phyloP scores from a whole-genome alignment of 2,329 filamentous ascomycete genomes.

The Cladosporium colombiae region DNA sequence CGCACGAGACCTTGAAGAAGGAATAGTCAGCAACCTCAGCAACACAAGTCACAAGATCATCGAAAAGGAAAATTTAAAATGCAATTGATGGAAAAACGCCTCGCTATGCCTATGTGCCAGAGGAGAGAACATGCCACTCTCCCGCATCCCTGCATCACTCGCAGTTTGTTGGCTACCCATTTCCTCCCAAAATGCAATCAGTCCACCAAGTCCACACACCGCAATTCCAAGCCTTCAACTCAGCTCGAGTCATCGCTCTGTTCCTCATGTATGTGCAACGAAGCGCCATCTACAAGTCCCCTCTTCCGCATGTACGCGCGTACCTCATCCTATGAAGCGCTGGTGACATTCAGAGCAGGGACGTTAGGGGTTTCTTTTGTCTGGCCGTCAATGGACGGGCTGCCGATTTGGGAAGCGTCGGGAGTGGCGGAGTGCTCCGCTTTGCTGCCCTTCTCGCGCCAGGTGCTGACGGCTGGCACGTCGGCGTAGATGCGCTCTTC shows the following conservation, averaged over 20 bases:
- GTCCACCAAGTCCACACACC: background rate
- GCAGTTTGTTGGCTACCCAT: background rate
- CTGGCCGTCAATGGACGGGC: constrained; percentile 12
- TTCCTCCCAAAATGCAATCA: background rate
- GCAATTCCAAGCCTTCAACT: background rate
- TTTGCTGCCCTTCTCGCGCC: constrained; percentile 88
- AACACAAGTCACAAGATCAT: background rate
- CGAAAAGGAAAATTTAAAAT: background rate
- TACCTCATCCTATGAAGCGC: constrained; percentile 6
- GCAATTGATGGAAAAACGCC: background rate
- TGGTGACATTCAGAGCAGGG: constrained; percentile 12
- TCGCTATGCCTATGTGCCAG: constrained; percentile 10
- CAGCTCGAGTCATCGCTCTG: background rate
- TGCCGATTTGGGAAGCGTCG: constrained; percentile 16
- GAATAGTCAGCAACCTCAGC: background rate
- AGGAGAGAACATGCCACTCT: background rate
- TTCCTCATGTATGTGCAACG: background rate
- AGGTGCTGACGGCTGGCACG: constrained; percentile 94
- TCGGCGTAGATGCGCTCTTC: constrained; percentile 85
- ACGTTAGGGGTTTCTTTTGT: constrained; percentile 1
- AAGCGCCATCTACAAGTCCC: constrained; percentile 7
- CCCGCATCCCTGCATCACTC: background rate
- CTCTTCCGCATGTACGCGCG: background rate
- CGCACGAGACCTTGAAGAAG: too few relatives aligned
- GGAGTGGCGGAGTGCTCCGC: constrained; percentile 71